These are phyloP conservation scores for Coemansia sp. DNA, from an alignment of 192 early-diverging fungal genomes.

Conservation along the genomic window DNA sequence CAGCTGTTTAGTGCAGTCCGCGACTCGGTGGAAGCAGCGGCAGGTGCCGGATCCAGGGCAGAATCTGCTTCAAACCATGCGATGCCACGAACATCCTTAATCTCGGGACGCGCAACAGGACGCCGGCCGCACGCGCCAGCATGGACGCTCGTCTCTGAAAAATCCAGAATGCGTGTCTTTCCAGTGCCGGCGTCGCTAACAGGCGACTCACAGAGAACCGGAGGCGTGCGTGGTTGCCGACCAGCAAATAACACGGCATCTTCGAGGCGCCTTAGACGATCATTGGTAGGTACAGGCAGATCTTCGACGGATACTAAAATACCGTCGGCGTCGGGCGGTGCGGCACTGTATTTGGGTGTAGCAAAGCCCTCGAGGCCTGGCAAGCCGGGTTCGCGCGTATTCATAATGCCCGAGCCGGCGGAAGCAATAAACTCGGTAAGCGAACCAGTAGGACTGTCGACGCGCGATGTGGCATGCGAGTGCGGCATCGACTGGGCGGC, in stretches of 20 bases:
- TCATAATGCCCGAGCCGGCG: conserved; percentile 13
- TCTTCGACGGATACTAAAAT: not conserved
- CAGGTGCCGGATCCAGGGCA: conserved; percentile 14
- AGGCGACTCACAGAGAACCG: conserved; percentile 32
- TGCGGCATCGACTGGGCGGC: conserved; percentile 33
- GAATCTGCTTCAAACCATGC: conserved; percentile 29
- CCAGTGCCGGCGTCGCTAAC: conserved; percentile 47
- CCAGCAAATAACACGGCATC: conserved; percentile 27
- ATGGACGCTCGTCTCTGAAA: conserved; percentile 29
- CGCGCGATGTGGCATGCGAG: conserved; percentile 28
- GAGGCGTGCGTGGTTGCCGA: not conserved
- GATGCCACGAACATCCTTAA: conserved; percentile 39
- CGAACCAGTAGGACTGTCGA: conserved; percentile 38
- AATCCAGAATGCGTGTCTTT: conserved; percentile 46
- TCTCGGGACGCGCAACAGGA: conserved; percentile 43
- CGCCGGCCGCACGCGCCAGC: conserved; percentile 11
- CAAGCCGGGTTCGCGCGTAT: conserved; percentile 9
- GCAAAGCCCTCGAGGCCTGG: conserved; percentile 31
- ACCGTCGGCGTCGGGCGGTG: not conserved
- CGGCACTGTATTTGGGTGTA: not conserved
- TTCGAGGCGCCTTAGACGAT: conserved; percentile 32
- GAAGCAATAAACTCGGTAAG: conserved; percentile 35
- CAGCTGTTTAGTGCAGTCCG: conserved; percentile 20
- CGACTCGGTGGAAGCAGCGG: not conserved
- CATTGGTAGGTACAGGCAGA: conserved; percentile 23